phyloP scores from a whole-genome alignment of 768 basidiomycete genomes.

The Sporobolomyces roseus region DNA sequence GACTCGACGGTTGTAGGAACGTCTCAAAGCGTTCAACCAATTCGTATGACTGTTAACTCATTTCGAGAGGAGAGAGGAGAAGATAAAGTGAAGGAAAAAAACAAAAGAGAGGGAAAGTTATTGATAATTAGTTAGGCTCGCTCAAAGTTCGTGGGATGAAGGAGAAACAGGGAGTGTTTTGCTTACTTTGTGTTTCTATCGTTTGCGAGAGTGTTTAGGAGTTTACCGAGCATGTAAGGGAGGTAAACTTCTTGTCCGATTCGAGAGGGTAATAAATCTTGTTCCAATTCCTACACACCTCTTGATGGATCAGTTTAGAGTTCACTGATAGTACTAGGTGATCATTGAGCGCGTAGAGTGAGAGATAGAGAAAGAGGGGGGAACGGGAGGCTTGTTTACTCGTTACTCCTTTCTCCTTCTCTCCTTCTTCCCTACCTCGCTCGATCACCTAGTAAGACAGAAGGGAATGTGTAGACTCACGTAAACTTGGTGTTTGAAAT shows the following conservation, averaged over 20 bases:
- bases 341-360: background rate
- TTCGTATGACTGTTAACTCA: too few relatives aligned
- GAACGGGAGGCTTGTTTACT: background rate
- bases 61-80: too few relatives aligned
- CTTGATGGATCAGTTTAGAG: background rate
- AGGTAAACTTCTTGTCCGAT: constrained; percentile 16
- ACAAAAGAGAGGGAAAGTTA: too few relatives aligned
- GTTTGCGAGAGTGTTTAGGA: constrained; percentile 40
- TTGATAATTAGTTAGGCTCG: too few relatives aligned
- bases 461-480: constrained; percentile 15
- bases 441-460: background rate
- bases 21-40: constrained; percentile 35
- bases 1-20: constrained; percentile 35
- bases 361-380: background rate
- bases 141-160: too few relatives aligned
- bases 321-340: background rate
- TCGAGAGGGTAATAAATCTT: constrained; percentile 15
- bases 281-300: constrained; percentile 30
- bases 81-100: too few relatives aligned
- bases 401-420: too few relatives aligned
- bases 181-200: constrained; percentile 43
- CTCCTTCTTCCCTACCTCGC: background rate
- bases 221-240: constrained; percentile 32
- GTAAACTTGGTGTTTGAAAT: constrained; percentile 22
- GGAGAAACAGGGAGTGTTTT: too few relatives aligned